Conservation (phyloP, 2,329 filamentous ascomycete species). For the Alternaria postmessia region DNA sequence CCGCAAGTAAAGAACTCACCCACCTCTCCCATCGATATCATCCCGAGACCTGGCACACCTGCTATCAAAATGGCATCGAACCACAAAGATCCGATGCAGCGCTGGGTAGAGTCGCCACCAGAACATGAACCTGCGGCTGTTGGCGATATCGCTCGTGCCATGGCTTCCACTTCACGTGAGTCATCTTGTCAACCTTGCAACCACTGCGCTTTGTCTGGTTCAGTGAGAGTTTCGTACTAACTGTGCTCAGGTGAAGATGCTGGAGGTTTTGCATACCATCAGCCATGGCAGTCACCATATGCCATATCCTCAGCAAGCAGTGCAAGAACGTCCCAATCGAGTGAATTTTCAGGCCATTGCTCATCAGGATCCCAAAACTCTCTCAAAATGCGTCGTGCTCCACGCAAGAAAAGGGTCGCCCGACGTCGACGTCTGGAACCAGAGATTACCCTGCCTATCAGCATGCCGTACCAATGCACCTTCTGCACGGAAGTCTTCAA, state of each 20-base stretch:
- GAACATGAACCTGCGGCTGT: constrained; percentile 38
- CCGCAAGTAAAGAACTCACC: constrained; percentile 15
- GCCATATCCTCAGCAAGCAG: constrained; percentile 34
- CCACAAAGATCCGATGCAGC: constrained; percentile 33
- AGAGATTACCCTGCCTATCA: constrained; percentile 13
- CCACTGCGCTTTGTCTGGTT: too few species aligned
- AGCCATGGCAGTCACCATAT: constrained; percentile 23
- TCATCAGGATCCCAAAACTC: constrained; percentile 30
- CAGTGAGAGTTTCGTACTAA: neutral
- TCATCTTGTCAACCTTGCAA: neutral
- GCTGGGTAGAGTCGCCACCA: constrained; percentile 41
- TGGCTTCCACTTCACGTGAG: constrained; percentile 25
- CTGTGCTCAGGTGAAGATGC: neutral
- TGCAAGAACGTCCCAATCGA: constrained; percentile 33
- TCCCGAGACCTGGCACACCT: constrained; percentile 33
- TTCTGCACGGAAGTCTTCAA: constrained; percentile 44
- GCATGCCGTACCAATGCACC: constrained; percentile 38
- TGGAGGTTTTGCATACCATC: constrained; percentile 5
- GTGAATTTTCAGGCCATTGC: constrained; percentile 25
- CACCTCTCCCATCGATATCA: constrained; percentile 30
- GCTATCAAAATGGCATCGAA: constrained; percentile 16
- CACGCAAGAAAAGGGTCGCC: constrained; percentile 21
- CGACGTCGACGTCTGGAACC: constrained; percentile 21
- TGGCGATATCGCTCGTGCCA: constrained; percentile 34
- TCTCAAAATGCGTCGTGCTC: constrained; percentile 15